phyloP scores from a whole-genome alignment of 306 rosid genomes.

The Gastrolobium bilobum region DNA sequence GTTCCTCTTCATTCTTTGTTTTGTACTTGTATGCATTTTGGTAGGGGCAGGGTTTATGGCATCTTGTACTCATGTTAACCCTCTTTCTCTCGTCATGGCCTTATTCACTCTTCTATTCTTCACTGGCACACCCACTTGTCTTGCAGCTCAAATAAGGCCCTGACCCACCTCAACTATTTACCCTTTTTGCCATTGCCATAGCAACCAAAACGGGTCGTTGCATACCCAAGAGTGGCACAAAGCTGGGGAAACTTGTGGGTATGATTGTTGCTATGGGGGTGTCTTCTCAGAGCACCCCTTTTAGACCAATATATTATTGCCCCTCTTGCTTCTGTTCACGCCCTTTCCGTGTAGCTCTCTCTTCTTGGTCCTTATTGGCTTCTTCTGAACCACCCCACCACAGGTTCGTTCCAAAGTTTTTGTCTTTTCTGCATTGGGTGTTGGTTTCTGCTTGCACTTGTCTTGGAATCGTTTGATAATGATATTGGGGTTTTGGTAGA shows the following conservation, averaged over 20 bases:
- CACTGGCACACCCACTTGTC: constrained; percentile 14
- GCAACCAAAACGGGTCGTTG: not conserved
- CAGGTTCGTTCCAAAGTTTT: constrained; percentile 57
- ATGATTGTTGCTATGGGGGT: constrained; percentile 70
- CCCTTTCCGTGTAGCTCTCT: constrained; percentile 47
- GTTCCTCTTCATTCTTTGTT: not conserved
- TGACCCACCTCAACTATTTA: not conserved
- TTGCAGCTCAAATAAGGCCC: not conserved
- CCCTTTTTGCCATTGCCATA: not conserved
- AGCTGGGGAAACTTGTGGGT: constrained; percentile 68
- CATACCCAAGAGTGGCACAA: constrained; percentile 25
- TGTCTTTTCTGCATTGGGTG: constrained; percentile 19
- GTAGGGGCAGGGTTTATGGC: constrained; percentile 62
- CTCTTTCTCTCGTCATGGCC: not conserved
- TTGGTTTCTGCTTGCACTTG: constrained; percentile 1
- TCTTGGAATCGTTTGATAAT: not conserved
- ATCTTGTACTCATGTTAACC: not conserved
- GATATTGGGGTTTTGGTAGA: not conserved
- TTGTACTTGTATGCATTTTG: constrained; percentile 1
- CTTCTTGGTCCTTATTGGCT: constrained; percentile 61
- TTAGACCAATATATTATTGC: constrained; percentile 57
- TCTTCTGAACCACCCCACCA: constrained; percentile 52
- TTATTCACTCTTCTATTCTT: constrained; percentile 27
- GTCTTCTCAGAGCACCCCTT: constrained; percentile 62
- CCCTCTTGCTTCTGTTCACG: constrained; percentile 69